Evolutionary conservation across 169 alveolate genomes (phyloP).

Genomic region (Plasmodium cynomolgi): DNA sequence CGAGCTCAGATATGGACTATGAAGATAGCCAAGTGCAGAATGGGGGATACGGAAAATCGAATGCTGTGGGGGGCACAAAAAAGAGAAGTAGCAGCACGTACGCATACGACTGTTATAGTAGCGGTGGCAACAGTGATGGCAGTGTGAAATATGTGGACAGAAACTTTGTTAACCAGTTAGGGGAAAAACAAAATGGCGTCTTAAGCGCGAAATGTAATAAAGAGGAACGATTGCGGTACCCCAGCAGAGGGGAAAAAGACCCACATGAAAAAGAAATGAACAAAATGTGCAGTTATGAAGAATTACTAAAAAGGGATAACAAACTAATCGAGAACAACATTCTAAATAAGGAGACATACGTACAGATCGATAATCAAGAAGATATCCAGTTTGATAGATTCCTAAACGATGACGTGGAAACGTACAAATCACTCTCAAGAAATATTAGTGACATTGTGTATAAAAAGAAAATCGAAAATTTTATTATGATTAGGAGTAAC

Average conservation of each 20-base stretch:
- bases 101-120: neutral
- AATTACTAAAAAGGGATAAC: neutral
- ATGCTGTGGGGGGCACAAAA: neutral
- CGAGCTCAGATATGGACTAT: neutral
- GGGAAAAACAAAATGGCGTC: neutral
- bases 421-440: slow-evolving; percentile 33
- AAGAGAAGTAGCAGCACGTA: neutral
- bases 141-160: neutral
- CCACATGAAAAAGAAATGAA: neutral
- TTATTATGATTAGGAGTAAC: slow-evolving; percentile 70
- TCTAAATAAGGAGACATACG: slow-evolving; percentile 66
- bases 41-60: neutral
- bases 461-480: slow-evolving; percentile 72
- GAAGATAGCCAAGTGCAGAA: neutral
- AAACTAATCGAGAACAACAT: slow-evolving; percentile 24
- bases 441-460: slow-evolving; percentile 70
- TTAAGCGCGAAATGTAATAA: neutral
- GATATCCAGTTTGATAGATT: slow-evolving; percentile 69
- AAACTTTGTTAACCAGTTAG: slow-evolving; percentile 1
- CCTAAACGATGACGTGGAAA: slow-evolving; percentile 54
- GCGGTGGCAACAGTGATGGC: neutral
- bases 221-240: neutral
- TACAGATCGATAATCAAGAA: slow-evolving; percentile 59
- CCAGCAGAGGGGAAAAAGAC: neutral
- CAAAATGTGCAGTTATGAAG: neutral